Percentiles rank a stretch among this genome's conserved stretches.
These are phyloP conservation scores for Globisporangium lucens DNA, from an alignment of 352 stramenopile genomes.

Conservation along the genomic window DNA sequence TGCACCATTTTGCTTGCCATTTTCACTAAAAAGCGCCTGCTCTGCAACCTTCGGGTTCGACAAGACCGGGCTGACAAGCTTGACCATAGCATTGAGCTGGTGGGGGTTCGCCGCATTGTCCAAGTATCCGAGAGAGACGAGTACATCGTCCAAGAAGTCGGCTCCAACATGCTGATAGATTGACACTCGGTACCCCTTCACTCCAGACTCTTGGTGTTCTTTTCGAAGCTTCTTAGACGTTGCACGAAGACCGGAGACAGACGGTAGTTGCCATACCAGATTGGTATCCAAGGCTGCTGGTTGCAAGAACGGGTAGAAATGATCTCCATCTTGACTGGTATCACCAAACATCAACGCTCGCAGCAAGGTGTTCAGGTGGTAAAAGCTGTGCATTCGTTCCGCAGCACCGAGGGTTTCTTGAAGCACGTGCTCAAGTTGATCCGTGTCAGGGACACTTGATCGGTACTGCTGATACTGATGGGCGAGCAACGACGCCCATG, in stretches of 20 bases:
- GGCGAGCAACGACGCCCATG: conserved; percentile 52
- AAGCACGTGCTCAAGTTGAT: conserved; percentile 31
- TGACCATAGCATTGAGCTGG: conserved; percentile 64
- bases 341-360: conserved; percentile 36
- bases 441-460: conserved; percentile 8
- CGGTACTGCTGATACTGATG: conserved; percentile 28
- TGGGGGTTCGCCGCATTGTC: conserved; percentile 37
- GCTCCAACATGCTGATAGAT: conserved; percentile 54
- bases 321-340: conserved; percentile 20
- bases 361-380: conserved; percentile 51
- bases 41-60: conserved; percentile 37
- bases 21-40: conserved; percentile 21
- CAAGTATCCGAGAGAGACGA: conserved; percentile 51
- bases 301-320: conserved; percentile 25
- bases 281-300: conserved; percentile 24
- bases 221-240: conserved; percentile 13
- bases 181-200: conserved; percentile 17
- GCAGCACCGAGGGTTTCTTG: conserved; percentile 39
- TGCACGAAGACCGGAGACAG: conserved; percentile 14
- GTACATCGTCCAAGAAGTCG: conserved; percentile 56
- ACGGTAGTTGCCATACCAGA: conserved; percentile 31
- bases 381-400: conserved; percentile 47
- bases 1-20: background rate
- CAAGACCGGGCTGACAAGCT: conserved; percentile 52
- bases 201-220: background rate